phyloP scores from a whole-genome alignment of 2,329 filamentous ascomycete species.

The Arthrobotrys pseudoclavata region DNA sequence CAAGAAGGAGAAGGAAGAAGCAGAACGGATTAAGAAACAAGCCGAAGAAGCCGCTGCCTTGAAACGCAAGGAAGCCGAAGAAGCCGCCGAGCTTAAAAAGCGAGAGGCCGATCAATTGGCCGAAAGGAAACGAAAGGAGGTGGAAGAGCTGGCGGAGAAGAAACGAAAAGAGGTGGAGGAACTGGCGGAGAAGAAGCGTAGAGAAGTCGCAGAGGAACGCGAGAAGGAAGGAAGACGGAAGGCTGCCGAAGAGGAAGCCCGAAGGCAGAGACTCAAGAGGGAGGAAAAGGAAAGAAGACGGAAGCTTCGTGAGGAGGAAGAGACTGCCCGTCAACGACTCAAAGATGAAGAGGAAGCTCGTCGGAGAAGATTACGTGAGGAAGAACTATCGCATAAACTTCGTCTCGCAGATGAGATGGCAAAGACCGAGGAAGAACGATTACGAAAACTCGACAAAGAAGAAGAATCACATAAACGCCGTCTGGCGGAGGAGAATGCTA shows the following conservation, averaged over 20 bases:
- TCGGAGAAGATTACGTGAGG: constrained; percentile 39
- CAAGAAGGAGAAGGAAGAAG: constrained; percentile 37
- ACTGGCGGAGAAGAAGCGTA: constrained; percentile 80
- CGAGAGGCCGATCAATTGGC: constrained; percentile 87
- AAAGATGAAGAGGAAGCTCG: constrained; percentile 52
- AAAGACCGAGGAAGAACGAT: constrained; percentile 80
- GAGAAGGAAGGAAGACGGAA: constrained; percentile 83
- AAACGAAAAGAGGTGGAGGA: constrained; percentile 87
- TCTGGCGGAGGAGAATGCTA: constrained; percentile 42
- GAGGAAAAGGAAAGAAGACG: constrained; percentile 87
- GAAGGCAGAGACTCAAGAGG: constrained; percentile 87
- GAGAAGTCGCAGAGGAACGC: constrained; percentile 81
- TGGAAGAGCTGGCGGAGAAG: constrained; percentile 81
- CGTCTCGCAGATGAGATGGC: constrained; percentile 56
- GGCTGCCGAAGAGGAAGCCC: constrained; percentile 82
- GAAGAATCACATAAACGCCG: constrained; percentile 55
- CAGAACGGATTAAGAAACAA: constrained; percentile 74
- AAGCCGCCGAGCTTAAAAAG: constrained; percentile 80
- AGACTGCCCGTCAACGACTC: constrained; percentile 80
- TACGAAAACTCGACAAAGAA: constrained; percentile 73
- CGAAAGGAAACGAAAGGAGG: constrained; percentile 87
- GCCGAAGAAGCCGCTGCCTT: constrained; percentile 94
- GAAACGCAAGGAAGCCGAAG: constrained; percentile 82
- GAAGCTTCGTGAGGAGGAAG: constrained; percentile 86
- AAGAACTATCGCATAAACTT: constrained; percentile 53